Percentiles rank a stretch among this genome's conserved stretches.
Conservation (phyloP, 768 basidiomycete species). For the Tylopilus subfusipes region DNA sequence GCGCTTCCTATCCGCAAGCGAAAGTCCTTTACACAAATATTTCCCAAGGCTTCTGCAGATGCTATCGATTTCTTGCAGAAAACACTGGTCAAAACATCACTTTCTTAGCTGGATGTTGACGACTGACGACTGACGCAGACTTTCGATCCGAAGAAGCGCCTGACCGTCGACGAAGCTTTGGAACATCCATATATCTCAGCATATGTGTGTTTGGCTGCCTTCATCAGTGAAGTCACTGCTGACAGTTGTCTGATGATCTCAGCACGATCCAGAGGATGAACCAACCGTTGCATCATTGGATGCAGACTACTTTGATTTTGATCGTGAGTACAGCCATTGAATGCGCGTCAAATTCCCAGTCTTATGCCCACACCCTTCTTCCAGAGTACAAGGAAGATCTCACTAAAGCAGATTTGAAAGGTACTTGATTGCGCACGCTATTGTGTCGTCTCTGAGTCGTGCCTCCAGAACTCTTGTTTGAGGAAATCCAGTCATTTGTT, state of each 20-base stretch:
- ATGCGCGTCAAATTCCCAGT: neutral
- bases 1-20: slow-evolving; percentile 80
- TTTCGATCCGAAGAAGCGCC: slow-evolving; percentile 83
- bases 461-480: slow-evolving; percentile 61
- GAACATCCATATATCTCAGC: slow-evolving; percentile 79
- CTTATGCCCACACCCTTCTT: slow-evolving; percentile 8
- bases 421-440: slow-evolving; percentile 1
- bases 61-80: slow-evolving; percentile 71
- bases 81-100: slow-evolving; percentile 50
- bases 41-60: slow-evolving; percentile 71
- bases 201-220: slow-evolving; percentile 46
- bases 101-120: slow-evolving; percentile 28
- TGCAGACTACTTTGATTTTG: slow-evolving; percentile 88
- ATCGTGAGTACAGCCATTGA: slow-evolving; percentile 51
- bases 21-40: slow-evolving; percentile 64
- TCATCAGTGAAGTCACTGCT: neutral
- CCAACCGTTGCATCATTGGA: slow-evolving; percentile 77
- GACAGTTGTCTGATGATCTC: slow-evolving; percentile 5
- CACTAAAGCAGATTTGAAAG: slow-evolving; percentile 73
- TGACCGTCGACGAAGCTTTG: slow-evolving; percentile 79
- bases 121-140: slow-evolving; percentile 42
- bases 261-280: slow-evolving; percentile 91
- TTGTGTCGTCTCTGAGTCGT: slow-evolving; percentile 6
- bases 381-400: slow-evolving; percentile 71
- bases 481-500: slow-evolving; percentile 76